phyloP scores from a whole-genome alignment of 305 asterid genomes.

The Fraxinus albicans region DNA sequence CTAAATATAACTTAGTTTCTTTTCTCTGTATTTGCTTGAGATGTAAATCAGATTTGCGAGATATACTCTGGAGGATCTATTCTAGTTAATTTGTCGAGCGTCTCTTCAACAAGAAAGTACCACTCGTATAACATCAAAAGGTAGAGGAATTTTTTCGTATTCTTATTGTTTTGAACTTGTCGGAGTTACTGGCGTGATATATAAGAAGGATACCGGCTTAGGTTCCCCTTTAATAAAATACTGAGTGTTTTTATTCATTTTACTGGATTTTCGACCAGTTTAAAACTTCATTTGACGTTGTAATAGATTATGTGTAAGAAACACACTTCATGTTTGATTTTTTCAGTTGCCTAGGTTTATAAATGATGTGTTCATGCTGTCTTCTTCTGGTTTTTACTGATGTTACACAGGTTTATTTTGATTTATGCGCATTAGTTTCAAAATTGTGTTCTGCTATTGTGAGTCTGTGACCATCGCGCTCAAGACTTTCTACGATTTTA shows the following conservation, averaged over 20 bases:
- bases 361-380: not conserved
- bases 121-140: conserved; percentile 37
- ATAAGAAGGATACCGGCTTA: conserved; percentile 42
- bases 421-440: not conserved
- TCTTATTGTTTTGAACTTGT: conserved; percentile 25
- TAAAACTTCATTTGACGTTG: conserved; percentile 25
- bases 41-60: conserved; percentile 59
- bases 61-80: conserved; percentile 47
- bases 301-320: conserved; percentile 24
- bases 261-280: conserved; percentile 23
- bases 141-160: conserved; percentile 38
- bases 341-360: conserved; percentile 6
- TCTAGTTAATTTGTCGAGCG: conserved; percentile 40
- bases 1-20: conserved; percentile 46
- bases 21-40: conserved; percentile 45
- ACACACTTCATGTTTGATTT: conserved; percentile 8
- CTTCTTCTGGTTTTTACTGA: not conserved
- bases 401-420: not conserved
- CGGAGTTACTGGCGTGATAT: conserved; percentile 44
- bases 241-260: conserved; percentile 39
- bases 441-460: not conserved
- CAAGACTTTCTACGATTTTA: too few species aligned
- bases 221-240: conserved; percentile 44
- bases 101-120: conserved; percentile 47
- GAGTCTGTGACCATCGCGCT: too few species aligned